Conservation (phyloP, 108 stramenopile genomes). For the Aurantiochytrium sp. region DNA sequence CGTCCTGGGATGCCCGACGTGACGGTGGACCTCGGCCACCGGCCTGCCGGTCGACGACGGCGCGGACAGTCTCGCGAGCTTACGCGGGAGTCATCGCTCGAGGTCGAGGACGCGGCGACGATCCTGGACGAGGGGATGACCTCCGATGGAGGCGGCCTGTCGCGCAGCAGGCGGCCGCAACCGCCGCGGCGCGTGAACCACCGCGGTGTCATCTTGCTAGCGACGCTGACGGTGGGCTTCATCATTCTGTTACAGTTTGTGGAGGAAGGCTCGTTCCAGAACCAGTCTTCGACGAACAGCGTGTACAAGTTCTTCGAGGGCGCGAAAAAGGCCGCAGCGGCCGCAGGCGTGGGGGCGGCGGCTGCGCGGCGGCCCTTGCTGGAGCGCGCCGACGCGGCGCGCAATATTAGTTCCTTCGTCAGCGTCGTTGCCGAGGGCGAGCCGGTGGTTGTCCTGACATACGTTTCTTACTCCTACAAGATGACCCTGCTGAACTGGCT, state of each 20-base stretch:
- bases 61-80: no score
- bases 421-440: neutral
- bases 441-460: neutral
- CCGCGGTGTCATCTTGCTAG: slow-evolving; percentile 1
- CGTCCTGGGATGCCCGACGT: no score
- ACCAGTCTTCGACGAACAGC: neutral
- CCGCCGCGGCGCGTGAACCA: slow-evolving; percentile 1
- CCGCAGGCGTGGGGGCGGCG: neutral
- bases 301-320: neutral
- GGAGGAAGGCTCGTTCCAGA: neutral
- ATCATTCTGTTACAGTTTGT: neutral
- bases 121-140: neutral
- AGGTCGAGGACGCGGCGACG: no score
- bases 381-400: neutral
- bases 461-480: slow-evolving; percentile 5
- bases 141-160: neutral
- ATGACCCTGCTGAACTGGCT: neutral
- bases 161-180: neutral
- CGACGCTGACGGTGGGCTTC: neutral
- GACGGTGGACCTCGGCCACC: no score
- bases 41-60: no score
- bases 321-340: neutral
- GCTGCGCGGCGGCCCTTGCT: neutral
- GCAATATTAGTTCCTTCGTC: neutral
- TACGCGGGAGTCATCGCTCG: no score